Conservation (phyloP, 331 rosid genomes). For the Acacia pycnantha region DNA sequence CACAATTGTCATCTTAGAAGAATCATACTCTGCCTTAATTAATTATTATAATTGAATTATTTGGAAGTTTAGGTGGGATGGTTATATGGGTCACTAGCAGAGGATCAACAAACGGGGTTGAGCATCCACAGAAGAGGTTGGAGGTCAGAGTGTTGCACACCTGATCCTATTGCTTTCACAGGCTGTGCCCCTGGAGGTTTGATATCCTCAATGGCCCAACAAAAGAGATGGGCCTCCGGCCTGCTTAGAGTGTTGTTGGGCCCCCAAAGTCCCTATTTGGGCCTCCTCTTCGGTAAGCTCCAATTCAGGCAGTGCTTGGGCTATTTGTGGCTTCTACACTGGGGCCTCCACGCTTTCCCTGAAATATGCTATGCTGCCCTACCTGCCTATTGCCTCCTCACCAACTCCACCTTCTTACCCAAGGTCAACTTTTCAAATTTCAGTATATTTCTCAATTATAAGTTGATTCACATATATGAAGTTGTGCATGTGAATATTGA, state of each 20-base stretch:
- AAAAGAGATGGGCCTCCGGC: conserved; percentile 73
- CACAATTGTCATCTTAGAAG: not conserved
- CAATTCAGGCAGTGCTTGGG: conserved; percentile 50
- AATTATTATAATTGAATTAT: not conserved
- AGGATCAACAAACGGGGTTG: conserved; percentile 60
- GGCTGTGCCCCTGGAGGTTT: conserved; percentile 63
- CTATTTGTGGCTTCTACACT: conserved; percentile 43
- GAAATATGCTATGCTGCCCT: conserved; percentile 61
- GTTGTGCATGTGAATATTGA: not conserved
- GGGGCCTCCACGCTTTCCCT: conserved; percentile 49
- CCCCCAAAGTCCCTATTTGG: conserved; percentile 51
- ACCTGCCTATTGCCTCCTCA: conserved; percentile 58
- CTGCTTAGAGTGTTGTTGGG: conserved; percentile 48
- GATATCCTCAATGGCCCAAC: conserved; percentile 52
- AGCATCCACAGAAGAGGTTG: conserved; percentile 64
- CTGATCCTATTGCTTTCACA: conserved; percentile 59
- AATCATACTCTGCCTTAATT: not conserved
- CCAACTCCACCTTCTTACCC: conserved; percentile 60
- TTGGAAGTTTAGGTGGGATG: conserved; percentile 52
- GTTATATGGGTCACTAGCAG: conserved; percentile 63
- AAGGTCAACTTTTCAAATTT: conserved; percentile 38
- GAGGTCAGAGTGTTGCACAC: conserved; percentile 49
- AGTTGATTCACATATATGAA: no score
- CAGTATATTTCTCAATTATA: not conserved
- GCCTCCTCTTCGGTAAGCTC: conserved; percentile 47